Evolutionary conservation across 2,329 filamentous ascomycete genomes (phyloP).

Genomic region (Daldinia sp.): DNA sequence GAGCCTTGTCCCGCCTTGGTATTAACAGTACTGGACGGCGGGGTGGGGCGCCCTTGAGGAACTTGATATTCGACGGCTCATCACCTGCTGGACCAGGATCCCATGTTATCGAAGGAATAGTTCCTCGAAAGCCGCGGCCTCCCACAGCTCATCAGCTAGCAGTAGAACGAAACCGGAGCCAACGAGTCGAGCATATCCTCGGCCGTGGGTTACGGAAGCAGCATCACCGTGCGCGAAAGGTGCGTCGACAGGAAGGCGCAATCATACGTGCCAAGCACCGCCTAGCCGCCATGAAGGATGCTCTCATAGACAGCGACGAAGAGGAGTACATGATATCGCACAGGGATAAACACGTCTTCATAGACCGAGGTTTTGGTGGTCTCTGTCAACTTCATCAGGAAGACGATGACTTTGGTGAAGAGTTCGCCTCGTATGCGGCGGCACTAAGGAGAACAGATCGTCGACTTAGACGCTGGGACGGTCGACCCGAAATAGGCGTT

Average conservation of each 20-base stretch:
- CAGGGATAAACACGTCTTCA: slow-evolving; percentile 53
- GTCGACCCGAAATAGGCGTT: slow-evolving; percentile 55
- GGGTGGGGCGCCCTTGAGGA: slow-evolving; percentile 61
- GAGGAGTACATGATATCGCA: slow-evolving; percentile 54
- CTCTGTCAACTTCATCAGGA: slow-evolving; percentile 69
- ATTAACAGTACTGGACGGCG: slow-evolving; percentile 52
- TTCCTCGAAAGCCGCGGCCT: slow-evolving; percentile 71
- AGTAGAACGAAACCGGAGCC: slow-evolving; percentile 78
- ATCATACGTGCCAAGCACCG: slow-evolving; percentile 73
- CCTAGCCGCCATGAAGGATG: slow-evolving; percentile 62
- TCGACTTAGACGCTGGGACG: slow-evolving; percentile 75
- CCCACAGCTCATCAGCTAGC: slow-evolving; percentile 84
- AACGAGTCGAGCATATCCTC: slow-evolving; percentile 83
- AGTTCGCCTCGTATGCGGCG: slow-evolving; percentile 71
- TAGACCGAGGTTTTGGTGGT: slow-evolving; percentile 68
- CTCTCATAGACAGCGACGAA: slow-evolving; percentile 69
- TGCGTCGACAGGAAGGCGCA: slow-evolving; percentile 69
- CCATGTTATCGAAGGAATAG: slow-evolving; percentile 61
- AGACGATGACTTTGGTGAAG: slow-evolving; percentile 79
- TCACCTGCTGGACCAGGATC: slow-evolving; percentile 64
- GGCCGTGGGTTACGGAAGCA: slow-evolving; percentile 74
- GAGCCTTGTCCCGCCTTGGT: slow-evolving; percentile 49
- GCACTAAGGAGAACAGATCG: slow-evolving; percentile 70
- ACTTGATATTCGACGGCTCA: slow-evolving; percentile 67
- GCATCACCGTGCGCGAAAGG: slow-evolving; percentile 69